Base-by-base conservation (phyloP, 352 stramenopile genomes). In the Phytophthora citrophthora region DNA sequence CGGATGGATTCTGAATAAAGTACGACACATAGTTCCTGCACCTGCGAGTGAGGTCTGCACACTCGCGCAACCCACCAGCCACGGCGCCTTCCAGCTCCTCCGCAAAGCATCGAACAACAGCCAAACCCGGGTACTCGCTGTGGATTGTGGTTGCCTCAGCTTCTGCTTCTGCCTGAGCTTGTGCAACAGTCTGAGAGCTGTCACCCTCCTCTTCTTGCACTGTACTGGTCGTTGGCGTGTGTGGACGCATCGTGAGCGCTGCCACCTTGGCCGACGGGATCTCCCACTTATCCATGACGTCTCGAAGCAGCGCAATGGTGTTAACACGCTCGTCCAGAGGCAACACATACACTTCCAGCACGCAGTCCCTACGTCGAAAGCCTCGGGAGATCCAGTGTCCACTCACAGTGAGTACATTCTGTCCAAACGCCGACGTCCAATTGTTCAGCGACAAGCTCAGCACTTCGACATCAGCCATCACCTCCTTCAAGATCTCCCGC, bases 261-360 rank as follows among this genome's bases (percentile, higher is more conserved):
- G 82, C 81, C 0, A 93, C 80, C 65, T 93, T 93, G 12, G 76
- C 68, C 5, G 80, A 61, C 8, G 79, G 74, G 48, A 93, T 90
- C n/a, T 90, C 84, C 84, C 84, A 93, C 47, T 93, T 93, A 61
- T 90, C 81, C 76, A 93, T 89, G 13, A 93, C 84, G 41, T 93
- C 84, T 18, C 82, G 79, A 45, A 93, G 76, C 54, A 93, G 46
- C 18, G 84, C 84, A 48, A 91, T 88, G 8, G 84, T 93, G 58
- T 93, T 93, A 2, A 93, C 82, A 1, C 71, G 80, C 55, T 93
- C 84, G 59, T 91, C 84, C 10, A 93, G 64, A 15, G 84, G 84
- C 51, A 93, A 38, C 46, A 93, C 80, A 50, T 91, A 91, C 5
- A 90, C 79, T 55, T 93, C 85, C 18, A 93, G 69, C 29, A 91